Evolutionary conservation across 2,329 filamentous ascomycete genomes (phyloP).

Genomic region (Ophiocordyceps unilateralis): DNA sequence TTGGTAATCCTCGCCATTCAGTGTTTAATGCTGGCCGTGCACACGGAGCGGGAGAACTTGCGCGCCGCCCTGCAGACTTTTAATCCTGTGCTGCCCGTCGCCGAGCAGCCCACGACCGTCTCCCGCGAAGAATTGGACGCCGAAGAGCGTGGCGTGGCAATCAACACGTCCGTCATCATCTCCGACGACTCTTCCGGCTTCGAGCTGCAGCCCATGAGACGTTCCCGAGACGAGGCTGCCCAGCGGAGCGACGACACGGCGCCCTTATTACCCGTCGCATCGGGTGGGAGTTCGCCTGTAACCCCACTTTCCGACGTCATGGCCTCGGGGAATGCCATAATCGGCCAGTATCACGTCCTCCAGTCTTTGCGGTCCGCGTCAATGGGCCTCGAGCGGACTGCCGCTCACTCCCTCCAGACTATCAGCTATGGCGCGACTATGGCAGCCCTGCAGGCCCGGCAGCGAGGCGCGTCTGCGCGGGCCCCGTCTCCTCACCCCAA

Average conservation of each 20-base stretch:
- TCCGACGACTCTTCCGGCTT: slow-evolving; percentile 24
- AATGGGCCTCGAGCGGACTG: slow-evolving; percentile 26
- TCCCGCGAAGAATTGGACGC: slow-evolving; percentile 34
- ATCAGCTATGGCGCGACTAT: slow-evolving; percentile 36
- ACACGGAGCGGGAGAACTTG: slow-evolving; percentile 40
- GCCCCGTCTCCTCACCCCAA: slow-evolving; percentile 1
- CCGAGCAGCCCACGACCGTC: slow-evolving; percentile 10
- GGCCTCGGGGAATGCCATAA: slow-evolving; percentile 35
- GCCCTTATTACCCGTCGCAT: slow-evolving; percentile 9
- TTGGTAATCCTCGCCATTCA: slow-evolving; percentile 38
- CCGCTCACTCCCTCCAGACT: slow-evolving; percentile 34
- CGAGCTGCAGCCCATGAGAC: slow-evolving; percentile 22
- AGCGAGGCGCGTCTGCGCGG: slow-evolving; percentile 19
- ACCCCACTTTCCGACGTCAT: slow-evolving; percentile 29
- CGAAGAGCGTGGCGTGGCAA: slow-evolving; percentile 35
- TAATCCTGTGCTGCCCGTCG: slow-evolving; percentile 13
- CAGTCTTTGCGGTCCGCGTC: slow-evolving; percentile 30
- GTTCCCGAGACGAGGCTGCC: slow-evolving; percentile 9
- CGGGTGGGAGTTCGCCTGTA: slow-evolving; percentile 13
- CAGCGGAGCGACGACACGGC: slow-evolving; percentile 12
- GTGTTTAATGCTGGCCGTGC: slow-evolving; percentile 46
- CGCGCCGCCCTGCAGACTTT: slow-evolving; percentile 28
- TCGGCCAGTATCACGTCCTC: slow-evolving; percentile 35
- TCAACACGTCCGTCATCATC: too few species aligned
- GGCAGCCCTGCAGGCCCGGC: slow-evolving; percentile 29